Base-by-base conservation (phyloP, 352 stramenopile species). In the Phytophthora tubulina region DNA sequence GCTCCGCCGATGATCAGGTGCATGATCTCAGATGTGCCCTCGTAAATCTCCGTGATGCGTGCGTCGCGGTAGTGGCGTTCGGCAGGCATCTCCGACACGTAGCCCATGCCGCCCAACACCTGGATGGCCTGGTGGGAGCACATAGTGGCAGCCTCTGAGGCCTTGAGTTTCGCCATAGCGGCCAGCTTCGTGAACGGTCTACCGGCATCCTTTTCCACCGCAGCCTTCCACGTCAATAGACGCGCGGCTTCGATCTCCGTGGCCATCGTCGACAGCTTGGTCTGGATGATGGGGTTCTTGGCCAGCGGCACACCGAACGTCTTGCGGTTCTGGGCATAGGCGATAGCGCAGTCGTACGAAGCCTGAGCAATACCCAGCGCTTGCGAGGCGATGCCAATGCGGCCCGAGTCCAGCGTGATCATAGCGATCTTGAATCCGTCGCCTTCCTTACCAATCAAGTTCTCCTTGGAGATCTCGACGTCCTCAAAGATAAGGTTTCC, bases 1-100 rank as follows among this genome's bases (percentile, higher is more conserved):
- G 96, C 90, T 13, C 88, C 86, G 6, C 91, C 96, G 77, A 99
- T 99, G 9, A 99, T 96, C 45, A 99, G 79, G 76, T 99, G 95
- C 85, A 99, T 96, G 67, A 99, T 98, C 80, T 99, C 97, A 53
- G 90, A 98, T 9, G 97, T 99, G 70, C 96, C 96, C 78, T 99
- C 97, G 72, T 99, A 99, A 74, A 99, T 99, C 77, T 97, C 91
- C 14, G 97, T 99, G 81, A 99, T 99, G 45, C 97, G 85, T 45
- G 97, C 97, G 79, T 99, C 97, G 51, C 97, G 88, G 85, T 99
- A 99, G 82, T 99, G 91, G 64, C 97, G 90, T 68, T 99, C 97
- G 0, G 97, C 97, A 13, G 97, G 97, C 96, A 99, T 99, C 54
- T 99, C 97, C 15, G 85, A 96, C 30, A 99, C 97, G 76, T 98